Conservation (phyloP, 2,329 filamentous ascomycete species). For the Talaromyces piceae region DNA sequence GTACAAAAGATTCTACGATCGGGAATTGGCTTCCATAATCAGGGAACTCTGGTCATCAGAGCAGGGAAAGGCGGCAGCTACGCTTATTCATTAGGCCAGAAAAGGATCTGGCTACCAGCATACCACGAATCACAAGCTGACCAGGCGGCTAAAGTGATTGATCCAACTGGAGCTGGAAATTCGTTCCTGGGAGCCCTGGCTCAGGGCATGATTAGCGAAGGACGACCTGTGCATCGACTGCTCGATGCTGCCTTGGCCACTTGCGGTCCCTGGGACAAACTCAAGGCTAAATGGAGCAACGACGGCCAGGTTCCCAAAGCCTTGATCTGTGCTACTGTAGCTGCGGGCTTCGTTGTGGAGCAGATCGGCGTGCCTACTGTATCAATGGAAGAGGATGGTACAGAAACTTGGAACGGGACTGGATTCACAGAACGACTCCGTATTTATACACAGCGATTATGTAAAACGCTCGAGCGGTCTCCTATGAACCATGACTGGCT, state of each 20-base stretch:
- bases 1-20: conserved; percentile 29
- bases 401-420: conserved; percentile 39
- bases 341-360: conserved; percentile 89
- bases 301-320: conserved; percentile 52
- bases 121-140: conserved; percentile 49
- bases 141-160: conserved; percentile 53
- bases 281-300: conserved; percentile 41
- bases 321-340: conserved; percentile 68
- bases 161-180: conserved; percentile 92
- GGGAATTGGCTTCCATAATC: conserved; percentile 30
- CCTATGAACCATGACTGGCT: conserved; percentile 25
- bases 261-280: conserved; percentile 48
- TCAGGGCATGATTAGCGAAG: conserved; percentile 45
- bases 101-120: conserved; percentile 64
- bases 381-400: conserved; percentile 22
- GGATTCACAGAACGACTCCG: conserved; percentile 38
- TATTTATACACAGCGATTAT: conserved; percentile 37
- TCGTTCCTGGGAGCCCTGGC: conserved; percentile 65
- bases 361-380: conserved; percentile 72
- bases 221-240: conserved; percentile 22
- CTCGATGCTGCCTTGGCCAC: conserved; percentile 32
- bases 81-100: conserved; percentile 33
- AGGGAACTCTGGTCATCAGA: conserved; percentile 44
- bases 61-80: conserved; percentile 56
- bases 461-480: conserved; percentile 32